phyloP scores from a whole-genome alignment of 2,329 filamentous ascomycete species.

The Parastagonospora avenae region DNA sequence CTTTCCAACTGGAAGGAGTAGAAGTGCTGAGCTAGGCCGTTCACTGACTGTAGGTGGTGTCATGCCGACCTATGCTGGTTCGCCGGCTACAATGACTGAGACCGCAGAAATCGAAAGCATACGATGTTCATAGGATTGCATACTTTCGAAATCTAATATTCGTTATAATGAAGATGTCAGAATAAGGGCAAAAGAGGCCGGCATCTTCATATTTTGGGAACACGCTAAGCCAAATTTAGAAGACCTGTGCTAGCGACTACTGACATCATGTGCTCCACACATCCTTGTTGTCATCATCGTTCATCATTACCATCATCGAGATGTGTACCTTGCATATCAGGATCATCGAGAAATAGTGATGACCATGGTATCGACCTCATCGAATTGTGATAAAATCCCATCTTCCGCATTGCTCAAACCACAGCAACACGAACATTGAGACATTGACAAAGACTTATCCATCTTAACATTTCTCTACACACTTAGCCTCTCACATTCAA shows the following conservation, averaged over 20 bases:
- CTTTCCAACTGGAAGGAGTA: too few relatives aligned
- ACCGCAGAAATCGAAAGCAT: too few relatives aligned
- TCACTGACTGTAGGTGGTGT: too few relatives aligned
- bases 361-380: background rate
- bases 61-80: too few relatives aligned
- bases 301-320: background rate
- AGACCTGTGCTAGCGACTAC: background rate
- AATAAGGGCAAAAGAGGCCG: background rate
- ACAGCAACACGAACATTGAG: background rate
- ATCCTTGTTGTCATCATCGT: background rate
- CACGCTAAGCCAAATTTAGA: too few relatives aligned
- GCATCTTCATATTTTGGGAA: too few relatives aligned
- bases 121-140: too few relatives aligned
- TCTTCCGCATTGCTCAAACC: background rate
- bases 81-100: too few relatives aligned
- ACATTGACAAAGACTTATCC: background rate
- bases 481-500: background rate
- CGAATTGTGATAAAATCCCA: background rate
- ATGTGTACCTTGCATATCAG: background rate
- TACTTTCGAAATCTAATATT: too few relatives aligned
- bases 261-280: constrained; percentile 1
- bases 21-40: too few relatives aligned
- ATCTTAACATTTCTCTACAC: background rate
- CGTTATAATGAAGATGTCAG: too few relatives aligned
- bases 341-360: background rate